phyloP scores from a whole-genome alignment of 2,329 filamentous ascomycete genomes.

The Fusarium multiceps region DNA sequence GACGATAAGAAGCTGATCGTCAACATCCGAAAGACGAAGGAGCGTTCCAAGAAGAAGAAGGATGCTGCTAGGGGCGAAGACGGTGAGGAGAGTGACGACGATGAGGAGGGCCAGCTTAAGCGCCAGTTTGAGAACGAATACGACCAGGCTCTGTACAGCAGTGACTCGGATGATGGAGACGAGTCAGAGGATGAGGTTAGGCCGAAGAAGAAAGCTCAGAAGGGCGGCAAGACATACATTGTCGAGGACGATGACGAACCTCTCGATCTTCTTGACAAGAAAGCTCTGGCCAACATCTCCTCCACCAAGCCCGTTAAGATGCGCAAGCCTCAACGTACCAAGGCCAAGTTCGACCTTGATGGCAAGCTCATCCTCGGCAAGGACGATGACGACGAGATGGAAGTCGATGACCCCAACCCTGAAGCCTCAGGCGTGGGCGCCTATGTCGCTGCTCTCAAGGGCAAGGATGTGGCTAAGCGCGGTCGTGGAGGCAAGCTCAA shows the following conservation, averaged over 20 bases:
- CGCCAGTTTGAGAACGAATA: conserved; percentile 90
- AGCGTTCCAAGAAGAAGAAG: conserved; percentile 91
- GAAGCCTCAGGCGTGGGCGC: conserved; percentile 71
- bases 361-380: conserved; percentile 82
- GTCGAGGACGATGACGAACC: conserved; percentile 95
- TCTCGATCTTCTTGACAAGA: conserved; percentile 89
- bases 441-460: conserved; percentile 76
- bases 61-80: conserved; percentile 70
- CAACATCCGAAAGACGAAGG: conserved; percentile 95
- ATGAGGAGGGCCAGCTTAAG: conserved; percentile 58
- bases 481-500: conserved; percentile 76
- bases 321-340: conserved; percentile 66
- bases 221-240: conserved; percentile 82
- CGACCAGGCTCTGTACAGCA: conserved; percentile 94
- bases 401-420: conserved; percentile 71
- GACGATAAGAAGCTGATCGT: conserved; percentile 88
- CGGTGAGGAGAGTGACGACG: conserved; percentile 67
- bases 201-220: conserved; percentile 63
- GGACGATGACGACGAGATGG: conserved; percentile 67
- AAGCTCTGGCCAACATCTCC: conserved; percentile 91
- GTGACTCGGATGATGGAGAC: conserved; percentile 67
- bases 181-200: conserved; percentile 67
- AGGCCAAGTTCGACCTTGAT: conserved; percentile 78
- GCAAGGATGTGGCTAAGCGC: conserved; percentile 72
- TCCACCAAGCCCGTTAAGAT: conserved; percentile 82